Percentiles rank a stretch among this genome's conserved stretches.
These are phyloP conservation scores for Phytophthora syringae DNA, from an alignment of 352 stramenopile genomes.

Conservation along the genomic window DNA sequence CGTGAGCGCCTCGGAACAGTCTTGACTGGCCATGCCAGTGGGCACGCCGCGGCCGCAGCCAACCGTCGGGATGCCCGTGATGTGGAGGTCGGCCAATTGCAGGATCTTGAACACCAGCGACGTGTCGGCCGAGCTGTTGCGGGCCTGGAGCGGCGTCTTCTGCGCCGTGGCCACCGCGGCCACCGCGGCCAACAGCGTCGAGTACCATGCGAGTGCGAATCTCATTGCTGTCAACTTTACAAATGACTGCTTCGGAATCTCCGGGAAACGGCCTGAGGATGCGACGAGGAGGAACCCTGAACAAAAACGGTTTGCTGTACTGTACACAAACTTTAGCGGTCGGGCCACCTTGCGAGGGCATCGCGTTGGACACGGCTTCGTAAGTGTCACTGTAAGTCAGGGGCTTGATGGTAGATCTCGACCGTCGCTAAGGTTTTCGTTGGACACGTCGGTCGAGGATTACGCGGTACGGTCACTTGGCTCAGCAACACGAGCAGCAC, in stretches of 20 bases:
- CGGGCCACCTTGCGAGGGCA: too few species aligned
- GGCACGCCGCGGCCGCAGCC: slow-evolving; percentile 30
- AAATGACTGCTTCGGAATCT: slow-evolving; percentile 27
- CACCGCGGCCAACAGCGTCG: background rate
- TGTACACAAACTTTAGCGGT: too few species aligned
- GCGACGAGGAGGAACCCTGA: background rate
- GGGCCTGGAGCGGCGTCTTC: slow-evolving; percentile 28
- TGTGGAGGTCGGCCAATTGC: slow-evolving; percentile 64
- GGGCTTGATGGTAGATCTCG: background rate
- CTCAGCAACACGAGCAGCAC: slow-evolving; percentile 2
- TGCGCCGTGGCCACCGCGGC: slow-evolving; percentile 2
- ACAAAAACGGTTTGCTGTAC: slow-evolving; percentile 14
- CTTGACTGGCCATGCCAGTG: slow-evolving; percentile 29
- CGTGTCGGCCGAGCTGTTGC: slow-evolving; percentile 23
- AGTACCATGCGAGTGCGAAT: slow-evolving; percentile 4
- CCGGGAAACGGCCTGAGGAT: slow-evolving; percentile 10
- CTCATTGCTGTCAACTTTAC: slow-evolving; percentile 25
- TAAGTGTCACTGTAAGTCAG: too few species aligned
- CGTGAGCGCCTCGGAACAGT: slow-evolving; percentile 55
- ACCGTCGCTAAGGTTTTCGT: too few species aligned
- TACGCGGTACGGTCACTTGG: background rate
- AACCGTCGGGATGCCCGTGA: slow-evolving; percentile 47
- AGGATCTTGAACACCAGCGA: slow-evolving; percentile 61
- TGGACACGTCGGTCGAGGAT: slow-evolving; percentile 9
- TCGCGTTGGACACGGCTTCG: slow-evolving; percentile 29